A percentile compares a stretch with the other conserved stretches of the same genome.
These are phyloP conservation scores for Ascochyta clinopodiicola DNA, from an alignment of 2,329 filamentous ascomycete genomes.

Conservation along the genomic window DNA sequence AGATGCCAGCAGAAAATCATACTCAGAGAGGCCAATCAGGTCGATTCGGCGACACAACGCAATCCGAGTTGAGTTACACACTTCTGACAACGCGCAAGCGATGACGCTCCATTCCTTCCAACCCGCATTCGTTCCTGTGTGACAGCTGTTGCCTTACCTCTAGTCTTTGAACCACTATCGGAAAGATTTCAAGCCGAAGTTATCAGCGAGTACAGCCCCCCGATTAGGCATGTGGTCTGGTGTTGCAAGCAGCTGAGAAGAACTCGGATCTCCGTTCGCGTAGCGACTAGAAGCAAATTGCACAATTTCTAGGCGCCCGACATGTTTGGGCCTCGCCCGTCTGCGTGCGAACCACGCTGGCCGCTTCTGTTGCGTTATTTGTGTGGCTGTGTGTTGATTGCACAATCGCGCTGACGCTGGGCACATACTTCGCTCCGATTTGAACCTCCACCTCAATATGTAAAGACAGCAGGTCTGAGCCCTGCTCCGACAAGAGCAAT, in stretches of 20 bases:
- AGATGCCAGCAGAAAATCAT: not conserved
- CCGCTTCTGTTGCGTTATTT: slow-evolving; percentile 10
- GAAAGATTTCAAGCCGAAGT: not conserved
- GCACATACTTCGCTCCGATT: not conserved
- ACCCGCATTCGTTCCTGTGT: slow-evolving; percentile 4
- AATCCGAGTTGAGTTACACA: slow-evolving; percentile 2
- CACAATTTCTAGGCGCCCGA: slow-evolving; percentile 1
- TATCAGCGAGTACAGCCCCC: not conserved
- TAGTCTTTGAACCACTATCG: not conserved
- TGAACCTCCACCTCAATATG: not conserved
- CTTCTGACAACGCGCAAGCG: slow-evolving; percentile 7
- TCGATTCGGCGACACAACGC: not conserved
- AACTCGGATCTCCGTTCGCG: not conserved
- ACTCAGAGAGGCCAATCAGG: not conserved
- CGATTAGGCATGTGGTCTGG: slow-evolving; percentile 3
- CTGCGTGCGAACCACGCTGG: slow-evolving; percentile 10
- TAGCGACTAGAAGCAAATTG: not conserved
- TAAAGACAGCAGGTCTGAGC: not conserved
- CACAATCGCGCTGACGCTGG: slow-evolving; percentile 4
- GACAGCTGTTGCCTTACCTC: slow-evolving; percentile 12
- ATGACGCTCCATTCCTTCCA: slow-evolving; percentile 13
- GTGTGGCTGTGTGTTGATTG: slow-evolving; percentile 1
- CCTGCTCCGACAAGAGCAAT: not conserved
- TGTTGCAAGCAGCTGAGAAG: not conserved
- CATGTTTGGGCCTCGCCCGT: slow-evolving; percentile 12